Evolutionary conservation across 805 yeast species (phyloP).

Genomic region (Isabelozyma pseudorhagii): DNA sequence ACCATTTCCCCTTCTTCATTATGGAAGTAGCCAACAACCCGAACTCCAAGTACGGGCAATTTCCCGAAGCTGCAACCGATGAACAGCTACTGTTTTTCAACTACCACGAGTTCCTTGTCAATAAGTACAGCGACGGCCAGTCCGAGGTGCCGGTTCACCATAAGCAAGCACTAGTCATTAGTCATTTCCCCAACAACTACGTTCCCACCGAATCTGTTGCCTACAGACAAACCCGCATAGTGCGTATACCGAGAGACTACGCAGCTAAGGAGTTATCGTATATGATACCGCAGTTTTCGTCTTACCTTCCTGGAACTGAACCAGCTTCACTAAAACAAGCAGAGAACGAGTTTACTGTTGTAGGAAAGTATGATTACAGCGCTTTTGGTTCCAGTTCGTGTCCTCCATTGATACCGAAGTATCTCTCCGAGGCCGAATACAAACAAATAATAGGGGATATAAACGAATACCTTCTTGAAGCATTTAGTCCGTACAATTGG

Average conservation of each 20-base stretch:
- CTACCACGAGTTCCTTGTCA: constrained; percentile 57
- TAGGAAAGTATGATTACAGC: constrained; percentile 39
- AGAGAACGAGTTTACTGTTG: constrained; percentile 25
- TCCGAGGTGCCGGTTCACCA: constrained; percentile 12
- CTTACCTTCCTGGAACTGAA: constrained; percentile 55
- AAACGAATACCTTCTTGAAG: constrained; percentile 39
- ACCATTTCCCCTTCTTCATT: not conserved
- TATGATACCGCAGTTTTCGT: constrained; percentile 55
- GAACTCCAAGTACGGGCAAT: not conserved
- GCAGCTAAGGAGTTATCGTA: constrained; percentile 26
- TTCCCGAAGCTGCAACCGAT: not conserved
- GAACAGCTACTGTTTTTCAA: constrained; percentile 48
- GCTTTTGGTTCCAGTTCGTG: constrained; percentile 51
- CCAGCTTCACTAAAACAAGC: constrained; percentile 50
- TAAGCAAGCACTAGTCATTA: constrained; percentile 41
- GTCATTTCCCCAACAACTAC: constrained; percentile 67
- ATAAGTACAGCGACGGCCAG: constrained; percentile 18
- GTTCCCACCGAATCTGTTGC: constrained; percentile 23
- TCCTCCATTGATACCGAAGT: constrained; percentile 39
- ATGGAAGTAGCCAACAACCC: not conserved
- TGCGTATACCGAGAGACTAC: constrained; percentile 59
- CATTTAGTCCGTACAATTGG: constrained; percentile 34
- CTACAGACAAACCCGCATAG: constrained; percentile 49
- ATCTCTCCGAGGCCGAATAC: constrained; percentile 34
- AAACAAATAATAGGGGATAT: constrained; percentile 37